Percentiles rank a stretch among this genome's conserved stretches.
These are phyloP conservation scores for Rauvolfia tetraphylla DNA, from an alignment of 257 asterid species.

Conservation along the genomic window DNA sequence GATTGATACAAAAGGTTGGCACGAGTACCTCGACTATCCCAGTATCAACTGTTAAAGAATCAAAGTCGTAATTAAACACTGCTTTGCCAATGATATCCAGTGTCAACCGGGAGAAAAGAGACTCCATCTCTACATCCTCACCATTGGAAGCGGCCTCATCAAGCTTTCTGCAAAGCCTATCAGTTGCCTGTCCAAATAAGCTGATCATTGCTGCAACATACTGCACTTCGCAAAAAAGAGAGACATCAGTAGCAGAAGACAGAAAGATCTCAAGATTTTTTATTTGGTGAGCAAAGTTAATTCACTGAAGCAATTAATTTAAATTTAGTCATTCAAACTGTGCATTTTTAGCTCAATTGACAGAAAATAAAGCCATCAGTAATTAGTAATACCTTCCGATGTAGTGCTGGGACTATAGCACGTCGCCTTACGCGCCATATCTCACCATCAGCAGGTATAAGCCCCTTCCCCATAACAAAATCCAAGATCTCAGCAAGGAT, in stretches of 20 bases:
- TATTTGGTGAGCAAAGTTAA: slow-evolving; percentile 1
- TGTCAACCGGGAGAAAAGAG: slow-evolving; percentile 94
- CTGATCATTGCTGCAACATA: slow-evolving; percentile 88
- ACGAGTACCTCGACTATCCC: slow-evolving; percentile 82
- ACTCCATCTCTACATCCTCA: slow-evolving; percentile 96
- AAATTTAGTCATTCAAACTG: background rate
- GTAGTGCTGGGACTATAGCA: slow-evolving; percentile 93
- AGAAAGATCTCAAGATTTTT: slow-evolving; percentile 16
- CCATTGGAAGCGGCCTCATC: slow-evolving; percentile 92
- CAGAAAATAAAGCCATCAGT: slow-evolving; percentile 4
- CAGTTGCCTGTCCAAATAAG: slow-evolving; percentile 87
- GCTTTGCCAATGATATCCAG: slow-evolving; percentile 97
- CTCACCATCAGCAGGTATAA: slow-evolving; percentile 98
- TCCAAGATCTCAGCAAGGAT: slow-evolving; percentile 92
- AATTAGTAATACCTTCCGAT: slow-evolving; percentile 58
- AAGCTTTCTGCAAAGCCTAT: slow-evolving; percentile 75
- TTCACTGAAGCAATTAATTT: background rate
- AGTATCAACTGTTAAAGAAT: slow-evolving; percentile 77
- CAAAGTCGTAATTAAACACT: slow-evolving; percentile 91
- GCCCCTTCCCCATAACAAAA: slow-evolving; percentile 99
- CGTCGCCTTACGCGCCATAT: slow-evolving; percentile 91
- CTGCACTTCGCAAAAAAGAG: slow-evolving; percentile 37
- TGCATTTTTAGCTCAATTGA: background rate
- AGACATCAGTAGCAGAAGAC: slow-evolving; percentile 2
- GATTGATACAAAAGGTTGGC: background rate